These are phyloP conservation scores for Ceratocystis ficicola DNA, from an alignment of 2,329 filamentous ascomycete genomes.

Conservation along the genomic window DNA sequence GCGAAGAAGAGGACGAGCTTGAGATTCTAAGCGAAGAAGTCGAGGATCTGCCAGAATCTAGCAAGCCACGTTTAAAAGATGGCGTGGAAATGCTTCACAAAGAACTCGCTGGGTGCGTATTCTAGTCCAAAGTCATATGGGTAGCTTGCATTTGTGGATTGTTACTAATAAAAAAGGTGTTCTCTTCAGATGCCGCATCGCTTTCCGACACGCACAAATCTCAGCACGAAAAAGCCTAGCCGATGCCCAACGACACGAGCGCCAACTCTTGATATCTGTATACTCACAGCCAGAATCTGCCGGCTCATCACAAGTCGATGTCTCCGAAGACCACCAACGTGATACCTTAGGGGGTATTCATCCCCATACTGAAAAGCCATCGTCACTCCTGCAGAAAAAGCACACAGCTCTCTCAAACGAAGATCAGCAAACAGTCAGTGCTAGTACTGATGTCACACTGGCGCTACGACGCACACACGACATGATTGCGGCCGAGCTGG, in stretches of 20 bases:
- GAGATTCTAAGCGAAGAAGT: constrained; percentile 70
- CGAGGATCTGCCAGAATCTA: constrained; percentile 47
- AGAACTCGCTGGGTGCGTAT: constrained; percentile 56
- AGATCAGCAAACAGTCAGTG: constrained; percentile 59
- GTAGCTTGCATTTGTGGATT: neutral
- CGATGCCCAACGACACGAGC: constrained; percentile 61
- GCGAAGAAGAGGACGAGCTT: constrained; percentile 70
- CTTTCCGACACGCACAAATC: constrained; percentile 73
- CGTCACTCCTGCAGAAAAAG: constrained; percentile 26
- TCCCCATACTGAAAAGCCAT: constrained; percentile 25
- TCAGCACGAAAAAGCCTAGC: constrained; percentile 64
- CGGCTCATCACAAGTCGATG: constrained; percentile 23
- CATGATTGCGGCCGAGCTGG: constrained; percentile 72
- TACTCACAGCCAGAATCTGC: constrained; percentile 38
- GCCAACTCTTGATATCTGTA: constrained; percentile 59
- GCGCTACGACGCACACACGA: constrained; percentile 76
- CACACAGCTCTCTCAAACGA: constrained; percentile 42
- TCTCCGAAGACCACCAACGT: constrained; percentile 25
- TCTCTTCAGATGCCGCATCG: constrained; percentile 40
- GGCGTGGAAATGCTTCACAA: constrained; percentile 53
- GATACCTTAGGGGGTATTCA: constrained; percentile 18
- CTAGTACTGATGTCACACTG: constrained; percentile 71
- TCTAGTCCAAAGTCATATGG: neutral
- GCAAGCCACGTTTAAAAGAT: constrained; percentile 49
- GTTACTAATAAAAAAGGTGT: constrained; percentile 19